Base-by-base conservation (phyloP, 2,329 filamentous ascomycete species). In the Juglanconis oblonga region DNA sequence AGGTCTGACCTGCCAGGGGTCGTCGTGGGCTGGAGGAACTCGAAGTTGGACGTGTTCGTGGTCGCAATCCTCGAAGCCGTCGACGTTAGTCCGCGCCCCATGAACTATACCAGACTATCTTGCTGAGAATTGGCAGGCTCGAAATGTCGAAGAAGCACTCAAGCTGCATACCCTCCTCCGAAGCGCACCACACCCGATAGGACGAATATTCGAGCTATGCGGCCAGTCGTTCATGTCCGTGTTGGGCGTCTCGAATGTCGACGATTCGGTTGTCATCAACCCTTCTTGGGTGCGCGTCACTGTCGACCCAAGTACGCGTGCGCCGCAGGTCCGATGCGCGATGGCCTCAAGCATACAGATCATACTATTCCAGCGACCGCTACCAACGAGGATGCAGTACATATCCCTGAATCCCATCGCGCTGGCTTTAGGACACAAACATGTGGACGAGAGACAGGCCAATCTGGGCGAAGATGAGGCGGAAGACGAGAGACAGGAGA, bases 11-110 rank as follows among this genome's bases (percentile, higher is more conserved):
- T 85, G 59, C 86, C 91, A 47, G 95, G 94, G 49, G 90, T 97
- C 62, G 87, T 99, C 65, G 90, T 99, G 51, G 95, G 95, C 70
- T 99, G 94, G 92, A 87, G 90, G 69, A 99, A 99, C 74, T 97
- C 94, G 42, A 88, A 89, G 52, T 80, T 92, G 55, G 95, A 99
- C 75, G 81, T 98, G 51, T 90, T 98, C 69, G 93, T 98, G 42
- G 87, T 98, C 53, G 88, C 92, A 32, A 85, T 98, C 51, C 78
- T 99, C 63, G 91, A 96, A 71, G 90, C 95, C 77, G 92, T 97
- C 42, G 92, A 97, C 78, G 91, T 96, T 69, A 72, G 87, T 69
- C 58, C 48, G 45, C 38, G 13, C 45, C n/a, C 10, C 8, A 42
- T 62, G 45, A 44, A 13, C 42, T 42, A 17, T 33, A 35, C 17